Base-by-base conservation (phyloP, 2,329 filamentous ascomycete genomes). In the Bimuria novae-zelandiae region DNA sequence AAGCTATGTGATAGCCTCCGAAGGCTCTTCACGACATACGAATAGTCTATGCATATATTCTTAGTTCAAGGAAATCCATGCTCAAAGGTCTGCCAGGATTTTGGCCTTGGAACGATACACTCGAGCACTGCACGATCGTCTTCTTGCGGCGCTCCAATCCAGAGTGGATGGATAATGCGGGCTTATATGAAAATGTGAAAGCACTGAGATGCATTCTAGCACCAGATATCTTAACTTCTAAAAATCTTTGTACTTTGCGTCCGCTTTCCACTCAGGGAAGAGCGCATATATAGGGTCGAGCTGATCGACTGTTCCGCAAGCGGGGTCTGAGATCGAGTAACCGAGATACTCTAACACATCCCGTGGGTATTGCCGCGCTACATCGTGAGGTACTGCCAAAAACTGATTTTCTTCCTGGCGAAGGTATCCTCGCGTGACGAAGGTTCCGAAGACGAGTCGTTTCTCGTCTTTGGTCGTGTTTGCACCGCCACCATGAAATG, bases 361-460 rank as follows among this genome's bases (percentile, higher is more conserved):
- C 25, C 50, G 30, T 4, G 60, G 57, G 21, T 62, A 41, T 49
- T 63, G 41, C 39, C 61, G 54, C 22, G 66, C 61, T 32, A 60
- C 59, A 29, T 64, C 61, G 14, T 63, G 35, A 22, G 60, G 52
- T 16, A 63, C 63, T 14, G 66, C 61, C 12, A 76, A 59, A 48
- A 69, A 75, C 52, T 75, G 72, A 39, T 76, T 77, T 59, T 77
- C 74, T 52, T 76, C 73, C 49, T 75, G 70, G 1, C 73, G 60
- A 23, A 76, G 47, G 43, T 59, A 73, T 3, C 72, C 72, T 25
- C 67, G 57, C 0, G 67, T 72, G 29, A 66, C 63, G 48, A 75
- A 76, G 5, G 62, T 63, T 6, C 64, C 62, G 39, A 68, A 73
- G 2, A 75, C 44, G 1, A 75, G 58, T 5, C 72, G 53, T 27